These are phyloP conservation scores for Aspergillus japonicus DNA, from an alignment of 2,329 filamentous ascomycete genomes.

Conservation along the genomic window DNA sequence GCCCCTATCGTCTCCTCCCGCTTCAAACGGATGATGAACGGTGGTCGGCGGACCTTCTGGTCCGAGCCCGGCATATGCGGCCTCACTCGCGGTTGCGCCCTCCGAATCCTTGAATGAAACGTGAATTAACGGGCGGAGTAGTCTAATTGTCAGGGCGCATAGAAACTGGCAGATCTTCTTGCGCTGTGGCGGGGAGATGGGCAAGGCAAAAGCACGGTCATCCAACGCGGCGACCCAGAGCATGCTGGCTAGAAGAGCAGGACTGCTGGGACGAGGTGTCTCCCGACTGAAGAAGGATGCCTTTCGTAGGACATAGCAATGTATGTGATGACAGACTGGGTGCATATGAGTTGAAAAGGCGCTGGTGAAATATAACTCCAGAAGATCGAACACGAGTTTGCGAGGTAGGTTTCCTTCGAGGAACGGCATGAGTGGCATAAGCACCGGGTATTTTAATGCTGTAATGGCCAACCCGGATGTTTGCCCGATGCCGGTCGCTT, in stretches of 20 bases:
- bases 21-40: conserved; percentile 51
- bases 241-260: conserved; percentile 86
- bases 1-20: conserved; percentile 56
- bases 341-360: conserved; percentile 85
- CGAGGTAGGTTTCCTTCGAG: conserved; percentile 75
- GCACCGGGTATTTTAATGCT: conserved; percentile 72
- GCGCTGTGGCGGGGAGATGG: conserved; percentile 77
- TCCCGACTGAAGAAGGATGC: conserved; percentile 80
- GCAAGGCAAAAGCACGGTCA: conserved; percentile 80
- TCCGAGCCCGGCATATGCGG: conserved; percentile 60
- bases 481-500: conserved; percentile 55
- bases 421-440: conserved; percentile 79
- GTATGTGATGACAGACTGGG: conserved; percentile 84
- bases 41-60: conserved; percentile 75
- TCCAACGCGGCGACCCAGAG: conserved; percentile 96
- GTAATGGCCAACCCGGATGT: conserved; percentile 38
- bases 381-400: conserved; percentile 77
- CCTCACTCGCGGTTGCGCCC: conserved; percentile 41
- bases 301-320: conserved; percentile 86
- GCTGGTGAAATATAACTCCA: conserved; percentile 89
- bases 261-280: conserved; percentile 76
- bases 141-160: conserved; percentile 77
- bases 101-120: conserved; percentile 57
- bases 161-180: conserved; percentile 85
- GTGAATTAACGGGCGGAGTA: conserved; percentile 84